These are phyloP conservation scores for Paecilomyces sp. DNA, from an alignment of 2,329 filamentous ascomycete species.

Conservation along the genomic window DNA sequence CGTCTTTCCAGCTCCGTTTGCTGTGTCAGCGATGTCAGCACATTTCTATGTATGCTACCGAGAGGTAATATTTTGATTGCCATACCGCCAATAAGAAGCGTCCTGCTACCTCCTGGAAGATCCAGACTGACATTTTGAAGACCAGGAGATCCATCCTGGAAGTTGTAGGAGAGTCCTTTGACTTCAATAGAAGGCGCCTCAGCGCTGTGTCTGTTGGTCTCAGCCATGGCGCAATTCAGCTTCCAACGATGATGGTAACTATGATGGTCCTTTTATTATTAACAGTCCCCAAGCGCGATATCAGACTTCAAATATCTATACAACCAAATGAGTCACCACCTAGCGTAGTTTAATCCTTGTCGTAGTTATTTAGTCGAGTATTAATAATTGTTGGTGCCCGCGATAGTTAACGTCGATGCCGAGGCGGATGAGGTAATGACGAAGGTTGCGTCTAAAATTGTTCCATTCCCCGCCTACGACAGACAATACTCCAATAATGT, in stretches of 20 bases:
- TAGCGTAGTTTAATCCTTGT: neutral
- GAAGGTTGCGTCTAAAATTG: neutral
- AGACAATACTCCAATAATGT: neutral
- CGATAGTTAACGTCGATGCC: neutral
- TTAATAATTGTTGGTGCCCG: neutral
- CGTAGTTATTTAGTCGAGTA: neutral
- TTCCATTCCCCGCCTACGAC: neutral
- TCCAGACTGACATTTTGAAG: slow-evolving; percentile 65
- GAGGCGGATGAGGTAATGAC: neutral
- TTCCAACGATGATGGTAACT: neutral
- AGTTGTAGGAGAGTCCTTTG: slow-evolving; percentile 74
- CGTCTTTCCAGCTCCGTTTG: slow-evolving; percentile 96
- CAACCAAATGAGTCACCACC: neutral
- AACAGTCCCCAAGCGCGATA: neutral
- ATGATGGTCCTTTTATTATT: neutral
- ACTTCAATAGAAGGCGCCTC: slow-evolving; percentile 60
- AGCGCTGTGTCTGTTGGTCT: slow-evolving; percentile 3
- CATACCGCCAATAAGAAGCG: slow-evolving; percentile 78
- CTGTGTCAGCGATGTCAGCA: slow-evolving; percentile 29
- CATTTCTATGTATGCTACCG: neutral
- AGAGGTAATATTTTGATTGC: neutral
- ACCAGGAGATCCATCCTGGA: slow-evolving; percentile 77
- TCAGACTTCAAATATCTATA: neutral
- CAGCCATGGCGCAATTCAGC: neutral
- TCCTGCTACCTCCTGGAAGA: slow-evolving; percentile 76